Evolutionary conservation across 306 rosid species (phyloP).

Genomic region (Canavalia ensiformis): DNA sequence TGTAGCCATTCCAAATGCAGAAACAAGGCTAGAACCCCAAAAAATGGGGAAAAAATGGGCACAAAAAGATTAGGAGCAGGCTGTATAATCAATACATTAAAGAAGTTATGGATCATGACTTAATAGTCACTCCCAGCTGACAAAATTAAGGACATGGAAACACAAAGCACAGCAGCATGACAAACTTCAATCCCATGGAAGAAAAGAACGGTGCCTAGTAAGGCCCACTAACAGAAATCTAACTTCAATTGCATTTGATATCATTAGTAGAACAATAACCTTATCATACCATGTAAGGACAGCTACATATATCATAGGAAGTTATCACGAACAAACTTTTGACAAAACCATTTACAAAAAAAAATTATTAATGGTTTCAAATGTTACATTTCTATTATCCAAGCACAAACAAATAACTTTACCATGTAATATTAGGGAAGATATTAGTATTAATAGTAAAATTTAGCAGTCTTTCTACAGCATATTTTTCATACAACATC

Average conservation of each 20-base stretch:
- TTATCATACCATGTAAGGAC: neutral
- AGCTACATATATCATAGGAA: conserved; percentile 19
- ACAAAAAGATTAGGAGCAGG: conserved; percentile 9
- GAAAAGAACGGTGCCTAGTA: conserved; percentile 6
- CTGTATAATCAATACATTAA: conserved; percentile 29
- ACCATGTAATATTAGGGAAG: neutral
- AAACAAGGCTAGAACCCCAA: conserved; percentile 16
- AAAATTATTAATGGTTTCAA: conserved; percentile 4
- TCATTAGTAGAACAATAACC: conserved; percentile 21
- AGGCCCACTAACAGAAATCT: conserved; percentile 8
- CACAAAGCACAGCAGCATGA: neutral
- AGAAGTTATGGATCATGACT: neutral
- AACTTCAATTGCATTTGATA: conserved; percentile 35
- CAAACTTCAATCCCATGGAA: conserved; percentile 31
- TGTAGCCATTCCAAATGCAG: conserved; percentile 9
- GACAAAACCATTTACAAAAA: neutral
- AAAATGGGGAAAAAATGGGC: conserved; percentile 19
- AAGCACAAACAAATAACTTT: conserved; percentile 8
- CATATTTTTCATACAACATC: conserved; percentile 35
- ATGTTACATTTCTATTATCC: conserved; percentile 16
- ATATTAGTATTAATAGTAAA: conserved; percentile 18
- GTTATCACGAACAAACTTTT: neutral
- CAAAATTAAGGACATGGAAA: conserved; percentile 33
- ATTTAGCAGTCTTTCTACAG: conserved; percentile 18
- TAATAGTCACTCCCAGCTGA: conserved; percentile 37